Percentiles rank a stretch among this genome's conserved stretches.
phyloP scores from a whole-genome alignment of 2,329 filamentous ascomycete species.

The Coleophoma eucalyptorum region DNA sequence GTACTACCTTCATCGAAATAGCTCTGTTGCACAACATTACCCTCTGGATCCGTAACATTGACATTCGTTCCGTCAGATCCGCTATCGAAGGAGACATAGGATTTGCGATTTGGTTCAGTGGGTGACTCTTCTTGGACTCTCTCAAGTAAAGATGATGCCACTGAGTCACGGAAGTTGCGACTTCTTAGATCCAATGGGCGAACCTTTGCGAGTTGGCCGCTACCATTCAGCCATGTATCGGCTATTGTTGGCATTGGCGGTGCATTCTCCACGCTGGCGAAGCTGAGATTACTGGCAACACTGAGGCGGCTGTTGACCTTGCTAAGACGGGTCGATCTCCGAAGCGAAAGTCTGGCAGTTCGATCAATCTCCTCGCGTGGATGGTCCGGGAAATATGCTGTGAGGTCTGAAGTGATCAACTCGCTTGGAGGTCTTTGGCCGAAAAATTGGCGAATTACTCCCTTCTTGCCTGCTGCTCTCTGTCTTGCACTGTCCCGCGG shows the following conservation, averaged over 20 bases:
- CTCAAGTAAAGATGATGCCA: conserved; percentile 84
- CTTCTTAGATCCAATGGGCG: conserved; percentile 37
- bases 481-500: conserved; percentile 27
- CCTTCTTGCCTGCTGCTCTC: conserved; percentile 41
- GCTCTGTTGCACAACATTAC: conserved; percentile 66
- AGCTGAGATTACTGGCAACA: conserved; percentile 89
- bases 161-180: conserved; percentile 70
- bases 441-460: conserved; percentile 75
- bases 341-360: conserved; percentile 87
- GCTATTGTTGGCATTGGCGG: conserved; percentile 95
- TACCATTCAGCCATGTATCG: conserved; percentile 79
- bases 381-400: conserved; percentile 96
- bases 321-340: conserved; percentile 85
- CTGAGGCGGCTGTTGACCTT: conserved; percentile 90
- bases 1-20: conserved; percentile 82
- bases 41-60: conserved; percentile 74
- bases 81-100: conserved; percentile 82
- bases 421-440: conserved; percentile 92
- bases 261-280: conserved; percentile 86
- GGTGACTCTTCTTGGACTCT: conserved; percentile 86
- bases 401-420: conserved; percentile 92
- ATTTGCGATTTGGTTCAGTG: conserved; percentile 85
- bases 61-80: conserved; percentile 67
- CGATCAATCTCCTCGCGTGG: conserved; percentile 92
- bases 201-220: conserved; percentile 48